Base-by-base conservation (phyloP, 2,329 filamentous ascomycete genomes). In the Diplodia scrobiculata region DNA sequence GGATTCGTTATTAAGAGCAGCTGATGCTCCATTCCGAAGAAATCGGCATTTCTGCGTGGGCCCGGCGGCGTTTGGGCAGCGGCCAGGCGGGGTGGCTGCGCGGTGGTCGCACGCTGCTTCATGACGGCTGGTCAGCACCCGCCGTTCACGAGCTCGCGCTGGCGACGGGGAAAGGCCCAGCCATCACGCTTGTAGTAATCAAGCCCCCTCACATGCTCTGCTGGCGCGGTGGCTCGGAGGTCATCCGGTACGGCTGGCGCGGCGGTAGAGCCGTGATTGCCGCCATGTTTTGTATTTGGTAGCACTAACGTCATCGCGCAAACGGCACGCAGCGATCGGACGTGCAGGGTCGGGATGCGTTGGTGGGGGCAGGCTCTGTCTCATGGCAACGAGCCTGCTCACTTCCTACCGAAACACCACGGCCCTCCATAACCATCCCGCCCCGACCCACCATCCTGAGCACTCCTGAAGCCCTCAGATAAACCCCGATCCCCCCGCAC, bases 181-280 rank as follows among this genome's bases (percentile, higher is more conserved):
- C 55, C 55, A 47, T 17, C 55, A 27, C 55, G 38, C 55, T 25
- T 60, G 55, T 3, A 50, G 34, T 36, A n/a, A 54, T 11, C n/a
- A n/a, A 29, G 45, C 58, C 58, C 25, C 58, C 58, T 62, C 58
- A 62, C 45, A 14, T 62, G 45, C 38, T 27, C 45, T 32, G 41
- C 45, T 50, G 45, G 21, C 25, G 29, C 38, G n/a, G 53, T 19
- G 7, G 53, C 36, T 36, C 38, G 19, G 45, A 62, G 58, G 54
- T 62, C 58, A 62, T 25, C 41, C 27, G 58, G 45, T 17, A 38
- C 38, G 38, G 27, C 27, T 41, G 38, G 55, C 14, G 29, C 17
- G 58, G 45, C 58, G 58, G 45, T 62, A 27, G 58, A 65, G 63
- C 63, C 63, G 63, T 65, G 63, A 65, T 65, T 65, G 63, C 63